Conservation (phyloP, 2,329 filamentous ascomycete species). For the Apiospora koreana region DNA sequence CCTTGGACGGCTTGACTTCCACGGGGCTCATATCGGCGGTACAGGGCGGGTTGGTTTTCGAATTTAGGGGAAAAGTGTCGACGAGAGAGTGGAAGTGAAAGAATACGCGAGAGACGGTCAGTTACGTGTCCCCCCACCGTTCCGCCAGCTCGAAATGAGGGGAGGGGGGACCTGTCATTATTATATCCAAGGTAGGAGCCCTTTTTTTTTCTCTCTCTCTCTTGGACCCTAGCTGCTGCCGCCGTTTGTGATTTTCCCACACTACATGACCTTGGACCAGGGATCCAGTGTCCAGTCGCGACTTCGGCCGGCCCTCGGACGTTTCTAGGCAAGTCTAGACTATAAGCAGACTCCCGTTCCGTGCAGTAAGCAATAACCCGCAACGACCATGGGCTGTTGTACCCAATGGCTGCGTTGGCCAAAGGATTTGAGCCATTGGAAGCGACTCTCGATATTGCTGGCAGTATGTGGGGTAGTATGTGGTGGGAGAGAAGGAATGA, state of each 20-base stretch:
- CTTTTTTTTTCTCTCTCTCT: too few relatives aligned
- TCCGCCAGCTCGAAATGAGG: slow-evolving; percentile 8
- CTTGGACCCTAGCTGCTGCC: neutral
- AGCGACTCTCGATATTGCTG: neutral
- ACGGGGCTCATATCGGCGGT: slow-evolving; percentile 16
- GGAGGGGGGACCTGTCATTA: slow-evolving; percentile 6
- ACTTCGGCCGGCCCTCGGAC: slow-evolving; percentile 10
- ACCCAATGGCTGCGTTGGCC: neutral
- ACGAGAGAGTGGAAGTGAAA: neutral
- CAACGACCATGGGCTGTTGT: neutral
- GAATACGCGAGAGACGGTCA: neutral
- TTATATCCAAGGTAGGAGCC: slow-evolving; percentile 4
- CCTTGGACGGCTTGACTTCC: slow-evolving; percentile 56
- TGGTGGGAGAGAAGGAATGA: neutral
- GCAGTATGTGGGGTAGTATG: slow-evolving; percentile 8
- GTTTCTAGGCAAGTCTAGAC: slow-evolving; percentile 3
- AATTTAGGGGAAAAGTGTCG: neutral
- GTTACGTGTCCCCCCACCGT: neutral
- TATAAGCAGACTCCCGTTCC: neutral
- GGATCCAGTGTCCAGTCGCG: slow-evolving; percentile 4
- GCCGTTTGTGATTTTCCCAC: slow-evolving; percentile 8
- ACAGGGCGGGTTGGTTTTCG: neutral
- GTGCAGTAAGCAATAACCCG: neutral
- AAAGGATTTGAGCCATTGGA: slow-evolving; percentile 6
- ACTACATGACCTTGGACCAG: slow-evolving; percentile 4